Percentiles rank a stretch among this genome's conserved stretches.
These are phyloP conservation scores for Trametes maxima DNA, from an alignment of 768 basidiomycete genomes.

Conservation along the genomic window DNA sequence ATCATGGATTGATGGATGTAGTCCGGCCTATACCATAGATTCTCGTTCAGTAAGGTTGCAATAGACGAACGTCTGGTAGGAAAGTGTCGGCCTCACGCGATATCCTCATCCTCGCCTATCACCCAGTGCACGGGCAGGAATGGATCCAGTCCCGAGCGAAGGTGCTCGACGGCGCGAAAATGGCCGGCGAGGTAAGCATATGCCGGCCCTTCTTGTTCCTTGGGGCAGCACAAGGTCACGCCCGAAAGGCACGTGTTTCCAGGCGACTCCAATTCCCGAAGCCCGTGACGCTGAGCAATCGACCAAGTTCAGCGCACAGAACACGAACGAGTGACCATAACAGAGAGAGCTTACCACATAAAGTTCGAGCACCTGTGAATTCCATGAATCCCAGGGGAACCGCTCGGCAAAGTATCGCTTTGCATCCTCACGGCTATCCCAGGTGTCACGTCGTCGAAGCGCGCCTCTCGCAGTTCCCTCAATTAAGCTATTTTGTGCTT, in stretches of 20 bases:
- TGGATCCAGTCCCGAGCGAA: background rate
- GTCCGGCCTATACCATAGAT: background rate
- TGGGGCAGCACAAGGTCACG: background rate
- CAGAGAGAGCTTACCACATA: background rate
- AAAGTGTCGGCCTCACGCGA: background rate
- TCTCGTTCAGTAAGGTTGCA: background rate
- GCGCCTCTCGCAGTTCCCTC: background rate
- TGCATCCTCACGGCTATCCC: conserved; percentile 2
- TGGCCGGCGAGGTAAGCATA: background rate
- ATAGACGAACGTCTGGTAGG: background rate
- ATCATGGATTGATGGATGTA: conserved; percentile 1
- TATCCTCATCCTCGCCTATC: background rate
- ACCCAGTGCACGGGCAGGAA: background rate
- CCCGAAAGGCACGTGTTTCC: background rate
- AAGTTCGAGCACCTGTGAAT: background rate
- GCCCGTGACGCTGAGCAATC: background rate
- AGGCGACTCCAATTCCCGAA: background rate
- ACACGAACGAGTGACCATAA: background rate
- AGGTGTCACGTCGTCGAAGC: conserved; percentile 1
- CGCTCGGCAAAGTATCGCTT: conserved; percentile 8
- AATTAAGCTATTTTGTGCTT: background rate
- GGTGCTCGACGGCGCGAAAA: background rate
- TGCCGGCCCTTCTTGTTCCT: background rate
- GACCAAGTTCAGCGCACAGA: background rate
- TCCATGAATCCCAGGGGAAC: conserved; percentile 14